phyloP scores from a whole-genome alignment of 192 early-diverging fungal genomes.

The Backusella macrospora region DNA sequence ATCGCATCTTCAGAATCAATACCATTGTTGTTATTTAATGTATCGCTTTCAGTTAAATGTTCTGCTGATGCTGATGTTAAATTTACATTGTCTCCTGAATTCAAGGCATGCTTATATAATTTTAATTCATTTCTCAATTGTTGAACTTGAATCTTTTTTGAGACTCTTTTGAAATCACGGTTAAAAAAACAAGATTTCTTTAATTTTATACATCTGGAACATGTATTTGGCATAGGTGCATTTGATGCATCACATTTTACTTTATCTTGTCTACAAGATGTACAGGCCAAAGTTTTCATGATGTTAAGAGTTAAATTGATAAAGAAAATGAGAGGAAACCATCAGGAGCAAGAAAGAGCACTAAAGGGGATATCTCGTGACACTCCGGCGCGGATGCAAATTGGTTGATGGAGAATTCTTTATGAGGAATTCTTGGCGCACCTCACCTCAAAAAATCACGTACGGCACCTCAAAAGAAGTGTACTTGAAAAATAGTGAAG shows the following conservation, averaged over 20 bases:
- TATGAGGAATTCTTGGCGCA: too few species aligned
- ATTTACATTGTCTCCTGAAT: neutral
- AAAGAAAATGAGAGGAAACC: too few species aligned
- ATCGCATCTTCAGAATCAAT: neutral
- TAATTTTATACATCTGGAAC: slow-evolving; percentile 3
- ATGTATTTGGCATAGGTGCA: neutral
- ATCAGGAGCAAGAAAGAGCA: too few species aligned
- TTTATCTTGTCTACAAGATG: slow-evolving; percentile 22
- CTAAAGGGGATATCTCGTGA: too few species aligned
- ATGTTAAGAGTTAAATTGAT: too few species aligned
- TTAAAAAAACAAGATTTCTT: slow-evolving; percentile 18
- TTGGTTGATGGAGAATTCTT: too few species aligned
- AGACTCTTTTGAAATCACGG: slow-evolving; percentile 25
- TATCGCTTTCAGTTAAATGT: neutral
- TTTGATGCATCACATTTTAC: neutral
- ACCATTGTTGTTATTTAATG: neutral
- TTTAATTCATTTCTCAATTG: slow-evolving; percentile 10
- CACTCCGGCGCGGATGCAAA: too few species aligned
- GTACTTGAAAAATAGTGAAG: too few species aligned
- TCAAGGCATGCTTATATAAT: neutral
- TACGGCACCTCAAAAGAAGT: too few species aligned
- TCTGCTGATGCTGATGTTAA: neutral
- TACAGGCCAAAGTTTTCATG: slow-evolving; percentile 24
- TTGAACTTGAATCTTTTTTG: slow-evolving; percentile 11
- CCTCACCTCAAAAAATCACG: too few species aligned